A percentile compares a stretch with the other conserved stretches of the same genome.
Evolutionary conservation across 345 rosid genomes (phyloP).

Genomic region (Diplotaxis tenuifolia): DNA sequence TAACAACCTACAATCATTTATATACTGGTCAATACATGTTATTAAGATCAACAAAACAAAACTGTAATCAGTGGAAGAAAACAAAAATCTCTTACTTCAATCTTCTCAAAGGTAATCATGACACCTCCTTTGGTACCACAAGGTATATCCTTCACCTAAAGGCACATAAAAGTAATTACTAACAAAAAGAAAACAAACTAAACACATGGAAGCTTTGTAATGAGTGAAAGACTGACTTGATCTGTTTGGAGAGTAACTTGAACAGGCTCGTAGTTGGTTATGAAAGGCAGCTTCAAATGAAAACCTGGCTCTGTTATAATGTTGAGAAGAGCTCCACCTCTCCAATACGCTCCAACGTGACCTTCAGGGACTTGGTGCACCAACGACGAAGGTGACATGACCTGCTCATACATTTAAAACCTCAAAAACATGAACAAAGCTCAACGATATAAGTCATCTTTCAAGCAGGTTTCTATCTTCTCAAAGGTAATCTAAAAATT

Average conservation of each 20-base stretch:
- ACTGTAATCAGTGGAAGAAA: not conserved
- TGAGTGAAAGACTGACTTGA: slow-evolving; percentile 44
- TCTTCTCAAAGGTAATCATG: slow-evolving; percentile 90
- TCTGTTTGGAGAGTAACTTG: slow-evolving; percentile 96
- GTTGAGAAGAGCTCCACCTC: slow-evolving; percentile 82
- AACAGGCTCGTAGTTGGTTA: slow-evolving; percentile 83
- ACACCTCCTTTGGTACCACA: slow-evolving; percentile 98
- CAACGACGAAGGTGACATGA: slow-evolving; percentile 54
- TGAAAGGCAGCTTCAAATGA: slow-evolving; percentile 74
- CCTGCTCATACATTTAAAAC: slow-evolving; percentile 36
- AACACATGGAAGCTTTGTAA: not conserved
- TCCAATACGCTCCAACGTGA: slow-evolving; percentile 94
- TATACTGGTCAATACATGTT: not conserved
- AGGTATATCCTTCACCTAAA: slow-evolving; percentile 84
- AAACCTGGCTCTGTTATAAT: slow-evolving; percentile 74
- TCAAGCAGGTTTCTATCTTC: too few relatives aligned
- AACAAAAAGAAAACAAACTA: not conserved
- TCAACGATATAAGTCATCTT: not conserved
- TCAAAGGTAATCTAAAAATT: too few relatives aligned
- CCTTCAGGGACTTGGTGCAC: slow-evolving; percentile 94
- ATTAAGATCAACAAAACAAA: not conserved
- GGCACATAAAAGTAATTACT: not conserved
- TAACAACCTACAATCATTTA: slow-evolving; percentile 59
- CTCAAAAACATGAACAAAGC: not conserved
- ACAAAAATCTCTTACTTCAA: slow-evolving; percentile 50